Evolutionary conservation across 768 basidiomycete genomes (phyloP).

Genomic region (Pleurotus citrinopileatus): DNA sequence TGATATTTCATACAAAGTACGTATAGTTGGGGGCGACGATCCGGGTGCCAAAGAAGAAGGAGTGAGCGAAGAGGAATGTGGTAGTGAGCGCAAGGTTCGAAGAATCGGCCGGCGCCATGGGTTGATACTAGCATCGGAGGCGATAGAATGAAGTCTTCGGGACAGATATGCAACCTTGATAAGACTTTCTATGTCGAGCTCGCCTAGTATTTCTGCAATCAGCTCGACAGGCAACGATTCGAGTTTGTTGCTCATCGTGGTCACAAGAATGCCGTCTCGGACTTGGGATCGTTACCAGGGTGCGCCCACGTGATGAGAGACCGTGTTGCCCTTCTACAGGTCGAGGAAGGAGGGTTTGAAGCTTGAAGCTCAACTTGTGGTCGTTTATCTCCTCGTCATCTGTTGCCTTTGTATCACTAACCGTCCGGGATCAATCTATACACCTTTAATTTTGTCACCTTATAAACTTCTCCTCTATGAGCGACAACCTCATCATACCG

Average conservation of each 20-base stretch:
- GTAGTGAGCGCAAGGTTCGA: conserved; percentile 40
- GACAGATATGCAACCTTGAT: conserved; percentile 60
- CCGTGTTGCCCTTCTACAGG: no score
- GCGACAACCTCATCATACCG: no score
- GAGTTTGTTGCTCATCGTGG: conserved; percentile 21
- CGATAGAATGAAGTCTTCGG: conserved; percentile 51
- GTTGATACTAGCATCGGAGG: conserved; percentile 64
- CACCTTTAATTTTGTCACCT: no score
- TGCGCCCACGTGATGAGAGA: no score
- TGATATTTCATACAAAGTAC: conserved; percentile 41
- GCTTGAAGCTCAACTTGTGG: no score
- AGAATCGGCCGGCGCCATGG: conserved; percentile 76
- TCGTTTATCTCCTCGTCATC: no score
- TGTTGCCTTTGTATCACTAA: no score
- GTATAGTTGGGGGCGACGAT: neutral
- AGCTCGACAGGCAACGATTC: conserved; percentile 74
- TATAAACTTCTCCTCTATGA: no score
- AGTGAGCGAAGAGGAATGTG: neutral
- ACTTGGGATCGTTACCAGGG: neutral
- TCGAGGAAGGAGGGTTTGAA: no score
- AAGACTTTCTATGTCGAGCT: conserved; percentile 63
- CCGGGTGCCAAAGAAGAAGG: neutral
- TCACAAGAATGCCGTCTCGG: neutral
- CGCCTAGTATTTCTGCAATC: conserved; percentile 66
- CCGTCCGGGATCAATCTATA: no score